Conservation (phyloP, 1,284 basidiomycete genomes). For the Ceratorhiza oryzae-sativae region DNA sequence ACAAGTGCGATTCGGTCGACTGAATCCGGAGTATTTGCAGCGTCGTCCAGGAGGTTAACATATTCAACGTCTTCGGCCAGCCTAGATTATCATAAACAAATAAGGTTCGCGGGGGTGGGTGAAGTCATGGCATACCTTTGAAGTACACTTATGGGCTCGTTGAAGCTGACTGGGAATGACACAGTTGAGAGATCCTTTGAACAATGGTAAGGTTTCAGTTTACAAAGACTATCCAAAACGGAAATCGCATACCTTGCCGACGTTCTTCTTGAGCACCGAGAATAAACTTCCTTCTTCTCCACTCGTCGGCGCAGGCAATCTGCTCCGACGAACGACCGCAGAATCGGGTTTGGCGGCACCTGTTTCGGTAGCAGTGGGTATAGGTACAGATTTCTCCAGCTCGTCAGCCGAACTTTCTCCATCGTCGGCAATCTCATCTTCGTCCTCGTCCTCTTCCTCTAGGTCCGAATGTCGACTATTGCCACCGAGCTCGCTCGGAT, state of each 20-base stretch:
- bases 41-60: slow-evolving; percentile 70
- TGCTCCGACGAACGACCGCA: slow-evolving; percentile 60
- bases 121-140: slow-evolving; percentile 59
- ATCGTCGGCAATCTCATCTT: slow-evolving; percentile 46
- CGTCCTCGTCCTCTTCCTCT: slow-evolving; percentile 46
- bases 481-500: not conserved
- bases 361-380: slow-evolving; percentile 47
- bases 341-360: not conserved
- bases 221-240: not conserved
- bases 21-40: slow-evolving; percentile 66
- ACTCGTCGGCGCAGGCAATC: slow-evolving; percentile 62
- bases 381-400: slow-evolving; percentile 45
- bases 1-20: slow-evolving; percentile 77
- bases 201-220: not conserved
- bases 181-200: slow-evolving; percentile 83
- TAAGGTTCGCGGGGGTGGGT: slow-evolving; percentile 47
- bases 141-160: slow-evolving; percentile 84
- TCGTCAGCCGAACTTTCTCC: slow-evolving; percentile 40
- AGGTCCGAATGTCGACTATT: slow-evolving; percentile 13
- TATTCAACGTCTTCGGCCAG: slow-evolving; percentile 85
- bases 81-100: slow-evolving; percentile 36
- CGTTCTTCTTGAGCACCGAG: slow-evolving; percentile 87
- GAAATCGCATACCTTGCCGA: slow-evolving; percentile 72
- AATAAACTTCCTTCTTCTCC: slow-evolving; percentile 90
- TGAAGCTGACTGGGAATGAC: slow-evolving; percentile 85